These are phyloP conservation scores for Tetrahymena borealis DNA, from an alignment of 73 alveolate species.

Conservation along the genomic window DNA sequence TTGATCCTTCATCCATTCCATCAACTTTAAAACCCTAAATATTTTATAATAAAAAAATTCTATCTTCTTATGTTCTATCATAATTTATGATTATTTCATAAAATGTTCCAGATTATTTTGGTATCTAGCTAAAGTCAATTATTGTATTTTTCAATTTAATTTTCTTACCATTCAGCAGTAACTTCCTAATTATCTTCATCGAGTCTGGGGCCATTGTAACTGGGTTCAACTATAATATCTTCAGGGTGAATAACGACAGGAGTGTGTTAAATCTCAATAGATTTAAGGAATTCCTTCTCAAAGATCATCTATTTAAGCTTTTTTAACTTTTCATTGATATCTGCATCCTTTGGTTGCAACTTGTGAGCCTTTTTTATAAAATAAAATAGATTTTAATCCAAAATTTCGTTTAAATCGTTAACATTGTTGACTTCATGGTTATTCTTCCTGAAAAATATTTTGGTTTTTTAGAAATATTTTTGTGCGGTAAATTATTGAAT, in stretches of 20 bases:
- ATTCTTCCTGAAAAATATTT: too few species aligned
- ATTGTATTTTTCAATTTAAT: not conserved
- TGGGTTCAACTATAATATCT: slow-evolving; percentile 63
- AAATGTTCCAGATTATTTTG: not conserved
- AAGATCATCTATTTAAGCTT: slow-evolving; percentile 68
- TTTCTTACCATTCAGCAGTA: slow-evolving; percentile 40
- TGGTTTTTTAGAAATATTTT: too few species aligned
- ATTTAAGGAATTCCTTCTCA: slow-evolving; percentile 69
- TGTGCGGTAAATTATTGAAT: too few species aligned
- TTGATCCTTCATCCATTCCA: slow-evolving; percentile 67
- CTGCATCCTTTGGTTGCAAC: slow-evolving; percentile 66
- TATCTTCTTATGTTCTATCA: too few species aligned
- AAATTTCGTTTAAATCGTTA: too few species aligned
- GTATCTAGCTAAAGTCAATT: not conserved
- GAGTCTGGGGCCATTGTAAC: slow-evolving; percentile 85
- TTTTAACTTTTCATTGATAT: slow-evolving; percentile 69
- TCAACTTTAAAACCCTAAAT: slow-evolving; percentile 79
- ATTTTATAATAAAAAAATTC: not conserved
- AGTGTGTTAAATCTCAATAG: slow-evolving; percentile 54
- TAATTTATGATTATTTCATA: not conserved
- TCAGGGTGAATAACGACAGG: slow-evolving; percentile 55
- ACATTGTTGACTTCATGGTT: too few species aligned
- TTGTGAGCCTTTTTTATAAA: slow-evolving; percentile 43
- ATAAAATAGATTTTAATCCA: too few species aligned
- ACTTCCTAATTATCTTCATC: slow-evolving; percentile 54